These are phyloP conservation scores for Microcera coccophila DNA, from an alignment of 2,329 filamentous ascomycete species.

Conservation along the genomic window DNA sequence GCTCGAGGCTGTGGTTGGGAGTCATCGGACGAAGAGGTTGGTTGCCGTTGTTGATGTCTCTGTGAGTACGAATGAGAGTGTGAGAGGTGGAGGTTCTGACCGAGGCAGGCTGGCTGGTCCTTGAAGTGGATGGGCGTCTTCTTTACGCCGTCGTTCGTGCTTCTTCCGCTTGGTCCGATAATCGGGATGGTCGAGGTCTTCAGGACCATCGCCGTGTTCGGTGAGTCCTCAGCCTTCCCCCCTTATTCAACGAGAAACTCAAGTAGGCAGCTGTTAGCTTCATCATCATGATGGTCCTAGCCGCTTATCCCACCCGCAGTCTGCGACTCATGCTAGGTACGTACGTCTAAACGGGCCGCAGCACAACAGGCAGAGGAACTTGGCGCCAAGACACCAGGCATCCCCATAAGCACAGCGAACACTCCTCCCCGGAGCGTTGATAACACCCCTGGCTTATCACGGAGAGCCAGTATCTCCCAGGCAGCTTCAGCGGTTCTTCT, in stretches of 20 bases:
- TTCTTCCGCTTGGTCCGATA: conserved; percentile 53
- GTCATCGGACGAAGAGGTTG: conserved; percentile 44
- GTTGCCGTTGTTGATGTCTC: conserved; percentile 51
- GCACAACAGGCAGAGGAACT: conserved; percentile 50
- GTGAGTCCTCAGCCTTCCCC: conserved; percentile 34
- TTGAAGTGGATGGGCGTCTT: conserved; percentile 57
- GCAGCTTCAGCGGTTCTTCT: conserved; percentile 19
- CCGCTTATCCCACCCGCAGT: conserved; percentile 52
- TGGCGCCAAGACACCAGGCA: conserved; percentile 36
- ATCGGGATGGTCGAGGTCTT: conserved; percentile 53
- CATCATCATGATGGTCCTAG: conserved; percentile 47
- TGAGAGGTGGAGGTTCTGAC: background rate
- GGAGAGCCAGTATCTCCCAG: conserved; percentile 24
- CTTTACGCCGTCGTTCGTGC: conserved; percentile 57
- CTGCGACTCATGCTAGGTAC: conserved; percentile 50
- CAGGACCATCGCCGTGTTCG: conserved; percentile 57
- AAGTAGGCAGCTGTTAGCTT: conserved; percentile 49
- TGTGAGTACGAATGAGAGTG: conserved; percentile 32
- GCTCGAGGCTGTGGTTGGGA: conserved; percentile 45
- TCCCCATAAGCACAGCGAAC: conserved; percentile 39
- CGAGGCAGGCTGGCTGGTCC: conserved; percentile 50
- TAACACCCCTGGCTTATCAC: conserved; percentile 23
- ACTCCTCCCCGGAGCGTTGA: conserved; percentile 4
- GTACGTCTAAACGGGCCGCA: conserved; percentile 50
- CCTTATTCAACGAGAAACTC: background rate